Evolutionary conservation across 805 yeast species (phyloP), one percentile per base, ranked within the genome.

Genomic region (Wickerhamomyces queroliae): DNA sequence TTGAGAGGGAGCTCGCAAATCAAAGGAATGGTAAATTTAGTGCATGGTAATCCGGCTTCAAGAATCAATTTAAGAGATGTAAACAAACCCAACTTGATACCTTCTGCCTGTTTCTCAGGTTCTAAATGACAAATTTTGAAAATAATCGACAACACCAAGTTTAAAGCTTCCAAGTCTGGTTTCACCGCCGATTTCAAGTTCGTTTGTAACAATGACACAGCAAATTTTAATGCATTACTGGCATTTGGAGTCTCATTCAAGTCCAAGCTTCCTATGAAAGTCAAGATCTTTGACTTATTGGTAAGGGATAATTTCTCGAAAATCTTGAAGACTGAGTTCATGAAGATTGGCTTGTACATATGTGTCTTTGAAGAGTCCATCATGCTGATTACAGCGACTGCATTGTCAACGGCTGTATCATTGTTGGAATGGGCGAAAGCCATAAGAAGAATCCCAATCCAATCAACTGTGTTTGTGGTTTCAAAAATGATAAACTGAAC

Each of bases 41-140:
- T 55, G 37, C 70, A 70, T 15, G 72, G 69, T 7, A 70, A 42
- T 33, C 68, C 62, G 19, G 63, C 57, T 31, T 53, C 54, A 12
- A 71, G 56, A 15, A 70, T 48, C 17, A 55, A 55, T 33, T 61
- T 56, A 36, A 71, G 57, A 10, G 52, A 50, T 2, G 74, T 69
- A 3, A 73, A 50, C 2, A 62, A 67, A 2, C 72, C 76, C 25
- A 64, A 48, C 19, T 53, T 53, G 15, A 68, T 65, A 24, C 72
- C 37, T 37, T 67, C 72, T 2, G 48, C 37, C 42, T 72, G 77
- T 21, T 60, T 54, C 2, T 46, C 37, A 37, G 63, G 67, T 43
- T 72, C 69, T 49, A 72, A 58, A 41, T 69, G 70, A 46, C 77
- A 72, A 37, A 68, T 58, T 39, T 65, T 69, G 60, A 68, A 72